Conservation (phyloP, 78 protist genomes). For the Planoprotostelium fungivorum region DNA sequence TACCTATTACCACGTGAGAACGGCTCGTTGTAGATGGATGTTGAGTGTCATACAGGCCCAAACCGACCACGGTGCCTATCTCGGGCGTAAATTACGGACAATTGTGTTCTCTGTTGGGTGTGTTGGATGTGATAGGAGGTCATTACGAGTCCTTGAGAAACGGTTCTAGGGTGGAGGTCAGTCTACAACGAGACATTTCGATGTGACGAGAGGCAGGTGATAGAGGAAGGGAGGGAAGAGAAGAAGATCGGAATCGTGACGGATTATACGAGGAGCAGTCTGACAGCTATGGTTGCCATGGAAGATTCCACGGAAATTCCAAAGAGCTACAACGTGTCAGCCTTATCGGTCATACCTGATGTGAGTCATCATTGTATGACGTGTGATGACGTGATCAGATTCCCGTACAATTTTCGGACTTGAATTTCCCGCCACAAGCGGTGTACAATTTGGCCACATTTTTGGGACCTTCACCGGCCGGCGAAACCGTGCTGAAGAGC, state of each 20-base stretch:
- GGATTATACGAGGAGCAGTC: neutral
- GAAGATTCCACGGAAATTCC: neutral
- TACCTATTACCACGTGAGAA: neutral
- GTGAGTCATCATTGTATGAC: too few species aligned
- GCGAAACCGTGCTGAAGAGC: neutral
- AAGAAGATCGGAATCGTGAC: neutral
- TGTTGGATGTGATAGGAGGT: slow-evolving; percentile 16
- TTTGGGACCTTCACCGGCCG: neutral
- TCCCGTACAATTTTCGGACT: neutral
- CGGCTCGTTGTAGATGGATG: too few species aligned
- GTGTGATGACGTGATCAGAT: neutral
- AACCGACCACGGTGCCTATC: neutral
- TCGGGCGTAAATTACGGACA: neutral
- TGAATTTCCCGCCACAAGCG: neutral
- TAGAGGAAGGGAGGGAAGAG: neutral
- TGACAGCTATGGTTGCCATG: neutral
- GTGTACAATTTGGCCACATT: neutral
- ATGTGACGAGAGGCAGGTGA: too few species aligned
- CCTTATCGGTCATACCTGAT: neutral
- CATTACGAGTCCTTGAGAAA: slow-evolving; percentile 37
- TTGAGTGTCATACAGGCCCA: neutral
- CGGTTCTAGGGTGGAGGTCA: slow-evolving; percentile 41
- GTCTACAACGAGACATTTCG: neutral
- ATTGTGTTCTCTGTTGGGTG: neutral
- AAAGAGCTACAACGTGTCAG: neutral